Conservation (phyloP, 179 eudicot genomes). For the Spinacia oleracea region DNA sequence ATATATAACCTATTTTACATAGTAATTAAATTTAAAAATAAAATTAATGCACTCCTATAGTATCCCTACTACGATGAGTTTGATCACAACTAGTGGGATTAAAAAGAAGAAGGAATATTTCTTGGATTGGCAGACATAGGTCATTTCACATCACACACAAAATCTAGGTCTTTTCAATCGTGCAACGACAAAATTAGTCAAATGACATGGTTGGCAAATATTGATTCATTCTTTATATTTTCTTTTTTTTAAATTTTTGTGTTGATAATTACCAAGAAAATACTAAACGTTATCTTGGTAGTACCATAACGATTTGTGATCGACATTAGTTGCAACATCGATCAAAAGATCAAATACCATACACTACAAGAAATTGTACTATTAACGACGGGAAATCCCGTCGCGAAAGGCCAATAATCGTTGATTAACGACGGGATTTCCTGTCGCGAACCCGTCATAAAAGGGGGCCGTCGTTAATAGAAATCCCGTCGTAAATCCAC, state of each 20-base stretch:
- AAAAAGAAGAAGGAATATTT: constrained; percentile 27
- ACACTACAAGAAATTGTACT: no score
- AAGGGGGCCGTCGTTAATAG: no score
- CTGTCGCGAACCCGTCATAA: no score
- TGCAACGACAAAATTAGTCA: constrained; percentile 28
- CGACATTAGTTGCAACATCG: neutral
- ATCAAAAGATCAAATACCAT: neutral
- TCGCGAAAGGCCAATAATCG: no score
- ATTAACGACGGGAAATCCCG: no score
- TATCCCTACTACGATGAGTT: no score
- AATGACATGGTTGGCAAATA: constrained; percentile 16
- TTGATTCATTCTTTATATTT: neutral
- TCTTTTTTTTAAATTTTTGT: neutral
- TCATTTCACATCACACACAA: constrained; percentile 20
- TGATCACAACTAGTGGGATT: constrained; percentile 2
- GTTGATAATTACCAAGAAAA: neutral
- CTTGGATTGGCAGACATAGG: constrained; percentile 24
- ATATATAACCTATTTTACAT: no score
- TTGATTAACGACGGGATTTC: no score
- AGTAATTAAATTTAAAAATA: no score
- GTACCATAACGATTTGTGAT: constrained; percentile 2
- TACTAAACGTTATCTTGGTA: neutral
- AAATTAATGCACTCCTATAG: no score
- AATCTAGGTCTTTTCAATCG: constrained; percentile 20
- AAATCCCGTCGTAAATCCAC: no score